Conservation (phyloP, 805 yeast species). For the Ascoidea rubescens region DNA sequence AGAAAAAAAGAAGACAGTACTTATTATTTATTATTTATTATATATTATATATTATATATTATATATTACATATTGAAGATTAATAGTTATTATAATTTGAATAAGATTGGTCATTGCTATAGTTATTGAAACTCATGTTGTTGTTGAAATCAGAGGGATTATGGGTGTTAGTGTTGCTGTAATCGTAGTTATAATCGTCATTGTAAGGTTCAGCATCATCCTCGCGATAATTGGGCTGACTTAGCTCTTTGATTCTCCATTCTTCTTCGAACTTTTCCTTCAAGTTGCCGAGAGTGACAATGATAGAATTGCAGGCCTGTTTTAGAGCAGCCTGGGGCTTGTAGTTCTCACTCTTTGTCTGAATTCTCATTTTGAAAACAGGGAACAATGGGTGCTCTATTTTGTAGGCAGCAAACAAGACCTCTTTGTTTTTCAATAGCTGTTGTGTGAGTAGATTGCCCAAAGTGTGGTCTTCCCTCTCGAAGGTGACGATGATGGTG, state of each 20-base stretch:
- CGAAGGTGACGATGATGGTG: constrained; percentile 84
- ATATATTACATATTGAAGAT: constrained; percentile 64
- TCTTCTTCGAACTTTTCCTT: constrained; percentile 76
- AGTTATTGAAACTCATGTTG: background rate
- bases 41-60: constrained; percentile 25
- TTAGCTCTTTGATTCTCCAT: constrained; percentile 55
- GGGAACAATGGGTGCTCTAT: constrained; percentile 97
- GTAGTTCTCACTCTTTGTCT: constrained; percentile 81
- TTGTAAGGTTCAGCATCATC: background rate
- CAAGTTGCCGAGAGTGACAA: constrained; percentile 62
- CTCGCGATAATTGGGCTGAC: background rate
- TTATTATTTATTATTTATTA: constrained; percentile 10
- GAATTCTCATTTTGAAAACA: constrained; percentile 84
- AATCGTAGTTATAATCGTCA: background rate
- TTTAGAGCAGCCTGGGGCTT: constrained; percentile 82
- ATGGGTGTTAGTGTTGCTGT: no score
- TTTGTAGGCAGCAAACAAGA: constrained; percentile 94
- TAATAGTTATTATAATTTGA: constrained; percentile 51
- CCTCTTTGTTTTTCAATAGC: constrained; percentile 72
- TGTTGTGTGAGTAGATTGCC: constrained; percentile 85
- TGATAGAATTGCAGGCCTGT: constrained; percentile 77
- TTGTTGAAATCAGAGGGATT: no score
- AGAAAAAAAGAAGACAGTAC: constrained; percentile 16
- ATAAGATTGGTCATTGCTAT: constrained; percentile 21
- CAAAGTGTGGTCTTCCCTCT: constrained; percentile 94